Evolutionary conservation across 208 protist species (phyloP).

Genomic region (Wallacemonas rigidus): DNA sequence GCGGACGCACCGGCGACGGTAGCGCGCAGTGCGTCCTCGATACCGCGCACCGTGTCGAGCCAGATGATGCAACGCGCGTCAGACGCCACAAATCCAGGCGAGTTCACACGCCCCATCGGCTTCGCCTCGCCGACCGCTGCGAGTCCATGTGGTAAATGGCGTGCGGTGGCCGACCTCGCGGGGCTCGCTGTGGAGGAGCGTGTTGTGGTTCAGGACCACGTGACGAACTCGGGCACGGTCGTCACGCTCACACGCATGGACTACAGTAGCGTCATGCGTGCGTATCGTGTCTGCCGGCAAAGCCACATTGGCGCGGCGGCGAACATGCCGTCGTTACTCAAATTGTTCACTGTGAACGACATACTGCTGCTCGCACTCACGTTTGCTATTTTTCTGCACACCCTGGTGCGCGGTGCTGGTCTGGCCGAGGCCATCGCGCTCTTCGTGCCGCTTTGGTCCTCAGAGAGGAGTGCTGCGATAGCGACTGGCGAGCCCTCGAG

Average conservation of each 20-base stretch:
- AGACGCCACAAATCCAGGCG: neutral
- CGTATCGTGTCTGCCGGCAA: conserved; percentile 63
- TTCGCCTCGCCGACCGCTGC: conserved; percentile 11
- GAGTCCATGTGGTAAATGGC: neutral
- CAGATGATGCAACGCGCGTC: neutral
- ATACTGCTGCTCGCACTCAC: conserved; percentile 41
- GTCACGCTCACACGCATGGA: conserved; percentile 64
- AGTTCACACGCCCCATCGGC: conserved; percentile 5
- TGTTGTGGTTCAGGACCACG: conserved; percentile 46
- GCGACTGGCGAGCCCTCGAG: neutral
- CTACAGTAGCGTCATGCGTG: conserved; percentile 78
- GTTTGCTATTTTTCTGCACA: conserved; percentile 18
- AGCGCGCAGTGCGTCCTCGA: neutral
- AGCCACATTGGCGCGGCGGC: conserved; percentile 5
- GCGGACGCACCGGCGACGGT: conserved; percentile 7
- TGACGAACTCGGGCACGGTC: conserved; percentile 59
- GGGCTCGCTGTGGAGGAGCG: conserved; percentile 24
- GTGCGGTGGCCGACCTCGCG: neutral
- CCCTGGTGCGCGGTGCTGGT: neutral
- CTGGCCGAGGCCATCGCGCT: neutral
- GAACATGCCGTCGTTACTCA: conserved; percentile 25
- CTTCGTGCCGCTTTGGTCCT: neutral
- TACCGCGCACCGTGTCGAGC: neutral
- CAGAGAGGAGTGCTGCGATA: neutral
- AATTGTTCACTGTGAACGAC: conserved; percentile 50